Base-by-base conservation (phyloP, 148 eudicot genomes). In the Amaranthus hypochondriacus region DNA sequence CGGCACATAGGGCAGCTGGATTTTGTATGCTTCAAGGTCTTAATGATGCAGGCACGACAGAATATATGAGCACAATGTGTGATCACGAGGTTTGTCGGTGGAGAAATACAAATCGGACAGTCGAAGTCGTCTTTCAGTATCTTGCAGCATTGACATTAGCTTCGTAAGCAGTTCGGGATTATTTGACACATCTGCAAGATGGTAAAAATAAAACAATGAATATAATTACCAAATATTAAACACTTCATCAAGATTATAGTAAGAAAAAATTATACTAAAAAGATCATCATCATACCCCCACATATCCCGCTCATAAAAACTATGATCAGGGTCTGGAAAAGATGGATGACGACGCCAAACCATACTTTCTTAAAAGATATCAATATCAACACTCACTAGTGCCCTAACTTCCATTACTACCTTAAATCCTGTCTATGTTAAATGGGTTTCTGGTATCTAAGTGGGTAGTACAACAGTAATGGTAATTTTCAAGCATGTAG, bases 1-100 rank as follows among this genome's bases (percentile, higher is more conserved):
- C 98, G 97, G 81, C 98, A 95, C 81, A 92, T 76, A n/a, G 98
- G 98, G 73, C 98, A 95, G 63, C 77, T 75, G 15, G 93, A 61
- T 77, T 84, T 95, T 39, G 86, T 71, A 53, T 78, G 87, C 72
- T 87, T 88, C 58, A 95, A 62, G 44, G 97, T 90, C 73, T 89
- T 89, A 8, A 86, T 70, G 69, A 95, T 95, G 93, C 98, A 95
- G 64, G 85, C 58, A 60, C 83, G 83, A 78, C 98, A 95, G 71
- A 88, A 92, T 66, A 95, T 86, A 65, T 95, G 98, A n/a, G 93
- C 92, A 79, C 98, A 95, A 43, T 82, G 66, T 8, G 98, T 95
- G 28, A 95, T 95, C 43, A 95, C 83, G 8, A 81, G 76, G 68
- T 95, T 81, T 2, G 87, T 82, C n/a, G 98, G 98, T 13, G 93